Conservation (phyloP, 805 yeast genomes). For the Starmerella bombi region DNA sequence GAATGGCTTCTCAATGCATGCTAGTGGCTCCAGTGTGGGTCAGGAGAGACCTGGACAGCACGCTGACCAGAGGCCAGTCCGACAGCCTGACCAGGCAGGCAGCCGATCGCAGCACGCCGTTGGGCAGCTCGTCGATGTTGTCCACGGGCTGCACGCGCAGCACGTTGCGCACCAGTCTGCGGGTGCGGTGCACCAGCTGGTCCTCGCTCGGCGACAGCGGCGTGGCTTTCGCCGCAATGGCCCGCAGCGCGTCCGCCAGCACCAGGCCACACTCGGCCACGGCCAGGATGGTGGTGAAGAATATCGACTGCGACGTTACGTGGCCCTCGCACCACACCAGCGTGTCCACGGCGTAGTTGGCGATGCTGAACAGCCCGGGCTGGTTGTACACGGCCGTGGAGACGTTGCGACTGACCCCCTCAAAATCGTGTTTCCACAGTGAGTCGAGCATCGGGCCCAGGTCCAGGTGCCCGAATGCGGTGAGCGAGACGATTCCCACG, state of each 20-base stretch:
- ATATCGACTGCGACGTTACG: constrained; percentile 27
- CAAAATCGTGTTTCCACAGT: constrained; percentile 32
- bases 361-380: constrained; percentile 27
- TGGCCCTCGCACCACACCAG: constrained; percentile 30
- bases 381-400: constrained; percentile 17
- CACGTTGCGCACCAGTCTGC: constrained; percentile 12
- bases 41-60: constrained; percentile 10
- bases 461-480: constrained; percentile 29
- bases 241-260: constrained; percentile 25
- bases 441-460: constrained; percentile 29
- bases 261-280: constrained; percentile 30
- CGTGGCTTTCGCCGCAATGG: constrained; percentile 5
- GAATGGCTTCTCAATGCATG: too few species aligned
- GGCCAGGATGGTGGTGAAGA: constrained; percentile 27
- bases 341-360: constrained; percentile 30
- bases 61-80: constrained; percentile 17
- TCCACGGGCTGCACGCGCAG: constrained; percentile 6
- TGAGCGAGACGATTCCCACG: constrained; percentile 31
- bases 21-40: too few species aligned
- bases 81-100: constrained; percentile 13
- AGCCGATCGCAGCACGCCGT: constrained; percentile 12
- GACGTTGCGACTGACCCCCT: constrained; percentile 27
- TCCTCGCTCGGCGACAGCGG: constrained; percentile 17
- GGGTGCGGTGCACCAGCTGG: constrained; percentile 18
- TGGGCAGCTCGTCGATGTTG: constrained; percentile 4